phyloP scores from a whole-genome alignment of 305 asterid species.

The Solanum hybrid region DNA sequence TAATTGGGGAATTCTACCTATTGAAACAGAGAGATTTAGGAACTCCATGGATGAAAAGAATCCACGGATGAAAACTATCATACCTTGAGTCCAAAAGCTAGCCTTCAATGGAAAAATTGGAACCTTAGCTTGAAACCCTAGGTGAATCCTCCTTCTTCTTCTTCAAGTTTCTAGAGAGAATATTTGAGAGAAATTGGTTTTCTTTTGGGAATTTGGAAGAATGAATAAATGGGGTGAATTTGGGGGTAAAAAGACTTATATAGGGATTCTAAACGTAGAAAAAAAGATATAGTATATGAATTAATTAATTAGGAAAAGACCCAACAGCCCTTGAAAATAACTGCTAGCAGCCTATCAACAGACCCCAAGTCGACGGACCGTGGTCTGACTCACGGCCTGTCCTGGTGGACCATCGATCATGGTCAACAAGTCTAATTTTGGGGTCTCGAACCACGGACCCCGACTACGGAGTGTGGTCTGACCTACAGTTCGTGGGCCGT shows the following conservation, averaged over 20 bases:
- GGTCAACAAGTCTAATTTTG: too few relatives aligned
- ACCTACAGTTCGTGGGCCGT: too few relatives aligned
- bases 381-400: too few relatives aligned
- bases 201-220: background rate
- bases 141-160: background rate
- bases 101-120: background rate
- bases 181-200: background rate
- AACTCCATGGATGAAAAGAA: background rate
- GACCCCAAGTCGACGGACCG: too few relatives aligned
- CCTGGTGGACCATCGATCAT: too few relatives aligned
- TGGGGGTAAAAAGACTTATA: background rate
- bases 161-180: background rate
- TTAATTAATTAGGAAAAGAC: too few relatives aligned
- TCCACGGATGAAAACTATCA: background rate
- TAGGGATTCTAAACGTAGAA: too few relatives aligned
- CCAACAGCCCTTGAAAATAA: too few relatives aligned
- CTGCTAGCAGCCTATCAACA: too few relatives aligned
- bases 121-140: background rate
- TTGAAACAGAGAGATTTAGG: background rate
- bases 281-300: too few relatives aligned
- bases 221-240: background rate
- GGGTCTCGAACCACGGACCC: too few relatives aligned
- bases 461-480: too few relatives aligned
- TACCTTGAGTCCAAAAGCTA: background rate
- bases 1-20: background rate